Base-by-base conservation (phyloP, 345 rosid genomes). In the Bruguiera gymnorhiza region DNA sequence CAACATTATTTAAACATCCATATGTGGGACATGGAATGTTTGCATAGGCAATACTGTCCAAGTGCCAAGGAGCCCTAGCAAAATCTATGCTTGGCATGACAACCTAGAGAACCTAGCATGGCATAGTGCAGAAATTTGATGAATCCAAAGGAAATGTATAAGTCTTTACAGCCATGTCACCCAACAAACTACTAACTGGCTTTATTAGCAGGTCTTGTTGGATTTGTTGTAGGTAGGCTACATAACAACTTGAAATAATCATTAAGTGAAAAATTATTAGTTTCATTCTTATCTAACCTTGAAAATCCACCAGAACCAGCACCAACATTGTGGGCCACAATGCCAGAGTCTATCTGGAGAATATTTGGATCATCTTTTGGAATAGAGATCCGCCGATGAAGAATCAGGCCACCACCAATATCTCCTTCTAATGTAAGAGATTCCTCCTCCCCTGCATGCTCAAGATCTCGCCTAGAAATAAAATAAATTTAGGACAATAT, bases 251-350 rank as follows among this genome's bases (percentile, higher is more conserved):
- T 13, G 50, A 43, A 43, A 11, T 43, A 43, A 43, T 43, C 50
- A 43, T 43, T 3, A 2, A 15, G 50, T 13, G 1, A 43, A 56
- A 21, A 56, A 24, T 56, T 56, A 24, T 56, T 24, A 56, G 11
- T 27, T 27, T 24, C 60, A 24, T 4, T 56, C 29, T 23, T 55
- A 26, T 39, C 53, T 75, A 57, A 91, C 98, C 97, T 94, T 80
- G 97, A 91, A 83, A 73, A 91, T 79, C 94, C 98, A 37, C 97
- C 94, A 57, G 97, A 93, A 53, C 98, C 95, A 76, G 98, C 93
- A 77, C 93, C 98, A 64, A 94, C 90, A 7, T 79, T 88, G 57
- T 72, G 85, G 58, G 91, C 95, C 75, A 86, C 63, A 75, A 94
- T 79, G 78, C 80, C 76, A 71, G 97, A 94, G 50, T 84, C 81